Percentiles rank a stretch among this genome's conserved stretches.
Evolutionary conservation across 805 yeast species (phyloP).

Genomic region (Maudiozyma bulderi): DNA sequence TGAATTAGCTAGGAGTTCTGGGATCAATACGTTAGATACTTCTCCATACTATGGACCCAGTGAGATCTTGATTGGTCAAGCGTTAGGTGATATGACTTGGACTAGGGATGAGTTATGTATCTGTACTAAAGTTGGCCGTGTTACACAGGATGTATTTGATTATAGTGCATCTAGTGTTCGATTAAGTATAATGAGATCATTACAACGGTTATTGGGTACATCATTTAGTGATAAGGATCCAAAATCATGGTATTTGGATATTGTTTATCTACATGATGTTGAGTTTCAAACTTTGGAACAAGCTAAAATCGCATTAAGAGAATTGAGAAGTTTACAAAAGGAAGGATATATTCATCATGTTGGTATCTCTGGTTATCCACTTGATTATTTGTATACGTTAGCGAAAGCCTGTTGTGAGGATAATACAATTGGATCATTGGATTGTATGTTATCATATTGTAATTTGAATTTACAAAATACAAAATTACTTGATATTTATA

Average conservation of each 20-base stretch:
- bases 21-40: constrained; percentile 75
- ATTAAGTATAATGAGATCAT: constrained; percentile 54
- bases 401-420: constrained; percentile 31
- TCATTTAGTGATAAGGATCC: constrained; percentile 31
- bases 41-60: constrained; percentile 92
- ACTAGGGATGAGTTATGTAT: constrained; percentile 56
- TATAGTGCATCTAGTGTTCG: constrained; percentile 55
- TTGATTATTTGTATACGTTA: constrained; percentile 50
- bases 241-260: constrained; percentile 46
- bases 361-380: constrained; percentile 85
- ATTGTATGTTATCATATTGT: constrained; percentile 68
- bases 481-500: constrained; percentile 37
- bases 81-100: constrained; percentile 34
- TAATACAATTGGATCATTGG: constrained; percentile 51
- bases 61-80: constrained; percentile 63
- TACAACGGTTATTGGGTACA: constrained; percentile 40
- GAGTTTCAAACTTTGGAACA: constrained; percentile 59
- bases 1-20: constrained; percentile 49
- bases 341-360: constrained; percentile 55
- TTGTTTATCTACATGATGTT: constrained; percentile 81
- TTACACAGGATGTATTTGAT: constrained; percentile 60
- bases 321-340: constrained; percentile 47
- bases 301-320: constrained; percentile 52
- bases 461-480: constrained; percentile 78
- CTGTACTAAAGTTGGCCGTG: constrained; percentile 81